phyloP scores from a whole-genome alignment of 148 eudicot species.

The Limonium bicolor region DNA sequence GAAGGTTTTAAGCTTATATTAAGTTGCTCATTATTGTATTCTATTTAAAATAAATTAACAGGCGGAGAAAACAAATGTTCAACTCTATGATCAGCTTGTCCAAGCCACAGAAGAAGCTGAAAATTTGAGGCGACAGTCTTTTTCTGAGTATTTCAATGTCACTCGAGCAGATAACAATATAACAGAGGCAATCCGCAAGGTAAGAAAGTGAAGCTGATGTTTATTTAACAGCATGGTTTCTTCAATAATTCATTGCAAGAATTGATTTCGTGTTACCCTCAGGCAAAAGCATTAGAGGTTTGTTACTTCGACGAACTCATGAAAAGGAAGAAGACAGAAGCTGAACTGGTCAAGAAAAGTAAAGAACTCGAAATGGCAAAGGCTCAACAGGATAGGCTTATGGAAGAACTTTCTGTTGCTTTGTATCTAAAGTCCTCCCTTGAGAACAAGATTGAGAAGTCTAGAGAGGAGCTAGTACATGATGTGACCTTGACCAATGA shows the following conservation, averaged over 20 bases:
- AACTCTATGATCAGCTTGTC: neutral
- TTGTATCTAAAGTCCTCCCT: neutral
- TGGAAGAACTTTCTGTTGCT: neutral
- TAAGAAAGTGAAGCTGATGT: neutral
- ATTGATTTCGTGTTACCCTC: too few species aligned
- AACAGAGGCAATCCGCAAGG: neutral
- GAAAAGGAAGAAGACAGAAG: too few species aligned
- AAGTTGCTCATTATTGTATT: neutral
- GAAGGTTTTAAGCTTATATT: too few species aligned
- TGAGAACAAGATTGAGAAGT: neutral
- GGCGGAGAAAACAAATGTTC: neutral
- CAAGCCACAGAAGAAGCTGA: neutral
- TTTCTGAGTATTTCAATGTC: too few species aligned
- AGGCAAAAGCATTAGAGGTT: neutral
- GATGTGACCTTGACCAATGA: slow-evolving; percentile 7
- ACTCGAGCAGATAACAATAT: too few species aligned
- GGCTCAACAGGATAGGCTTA: neutral
- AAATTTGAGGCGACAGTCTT: neutral
- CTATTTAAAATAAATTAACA: neutral
- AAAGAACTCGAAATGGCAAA: neutral
- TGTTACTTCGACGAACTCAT: neutral
- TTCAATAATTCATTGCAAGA: too few species aligned
- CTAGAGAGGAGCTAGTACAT: neutral
- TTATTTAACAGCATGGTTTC: neutral
- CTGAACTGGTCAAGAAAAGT: too few species aligned